Conservation (phyloP, 2,329 filamentous ascomycete genomes). For the Verticillium nonalfalfae region DNA sequence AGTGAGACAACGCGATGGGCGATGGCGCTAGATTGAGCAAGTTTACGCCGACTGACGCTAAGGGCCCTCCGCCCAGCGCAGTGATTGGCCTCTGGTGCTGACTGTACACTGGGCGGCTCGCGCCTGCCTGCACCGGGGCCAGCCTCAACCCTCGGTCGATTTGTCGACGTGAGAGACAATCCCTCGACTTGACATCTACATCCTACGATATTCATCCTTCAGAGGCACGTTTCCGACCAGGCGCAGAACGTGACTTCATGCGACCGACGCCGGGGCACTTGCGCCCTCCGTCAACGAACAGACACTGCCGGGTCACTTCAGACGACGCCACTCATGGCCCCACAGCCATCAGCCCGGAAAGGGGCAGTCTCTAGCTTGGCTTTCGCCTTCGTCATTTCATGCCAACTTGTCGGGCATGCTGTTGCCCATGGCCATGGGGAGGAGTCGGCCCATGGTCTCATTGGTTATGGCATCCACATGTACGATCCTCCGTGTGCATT, state of each 20-base stretch:
- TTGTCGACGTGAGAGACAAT: background rate
- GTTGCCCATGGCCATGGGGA: background rate
- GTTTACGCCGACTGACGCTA: background rate
- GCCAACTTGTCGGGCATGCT: background rate
- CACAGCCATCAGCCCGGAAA: background rate
- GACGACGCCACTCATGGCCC: background rate
- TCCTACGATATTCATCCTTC: background rate
- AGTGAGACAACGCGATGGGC: background rate
- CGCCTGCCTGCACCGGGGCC: background rate
- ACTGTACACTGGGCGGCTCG: background rate
- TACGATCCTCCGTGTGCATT: slow-evolving; percentile 20
- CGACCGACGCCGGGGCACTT: background rate
- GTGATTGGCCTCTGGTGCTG: background rate
- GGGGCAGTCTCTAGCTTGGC: background rate
- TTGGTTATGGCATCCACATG: slow-evolving; percentile 8
- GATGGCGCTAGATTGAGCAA: background rate
- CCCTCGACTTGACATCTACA: background rate
- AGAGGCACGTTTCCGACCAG: background rate
- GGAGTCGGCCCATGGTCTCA: slow-evolving; percentile 3
- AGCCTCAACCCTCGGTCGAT: background rate
- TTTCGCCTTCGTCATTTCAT: background rate
- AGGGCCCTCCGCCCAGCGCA: background rate
- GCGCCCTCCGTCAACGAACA: background rate
- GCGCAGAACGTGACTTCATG: background rate
- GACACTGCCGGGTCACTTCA: background rate